Conservation (phyloP, 2,329 filamentous ascomycete species). For the Fusarium ambrosium region DNA sequence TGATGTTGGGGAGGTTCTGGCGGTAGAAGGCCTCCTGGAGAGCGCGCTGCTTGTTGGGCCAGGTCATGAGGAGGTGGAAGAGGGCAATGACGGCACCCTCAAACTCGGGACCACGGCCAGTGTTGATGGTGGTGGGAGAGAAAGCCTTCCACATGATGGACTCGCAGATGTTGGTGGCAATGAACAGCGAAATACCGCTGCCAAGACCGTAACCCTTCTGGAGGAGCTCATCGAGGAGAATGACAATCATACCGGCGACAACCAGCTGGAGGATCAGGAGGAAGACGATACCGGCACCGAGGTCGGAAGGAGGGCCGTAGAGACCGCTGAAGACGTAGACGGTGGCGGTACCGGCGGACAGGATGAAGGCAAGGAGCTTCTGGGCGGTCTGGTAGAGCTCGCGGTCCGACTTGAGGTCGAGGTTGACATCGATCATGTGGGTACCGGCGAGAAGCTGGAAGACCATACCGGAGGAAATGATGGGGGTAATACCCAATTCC, state of each 20-base stretch:
- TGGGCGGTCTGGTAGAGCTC: conserved; percentile 99
- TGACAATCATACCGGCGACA: conserved; percentile 97
- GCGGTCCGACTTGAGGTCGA: conserved; percentile 99
- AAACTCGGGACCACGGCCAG: conserved; percentile 97
- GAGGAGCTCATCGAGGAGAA: conserved; percentile 97
- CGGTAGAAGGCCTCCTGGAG: conserved; percentile 99
- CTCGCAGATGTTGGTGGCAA: conserved; percentile 99
- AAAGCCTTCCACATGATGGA: conserved; percentile 99
- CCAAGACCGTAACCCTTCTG: conserved; percentile 99
- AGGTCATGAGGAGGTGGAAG: conserved; percentile 97
- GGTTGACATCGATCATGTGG: conserved; percentile 99
- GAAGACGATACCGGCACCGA: conserved; percentile 98
- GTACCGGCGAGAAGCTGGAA: conserved; percentile 99
- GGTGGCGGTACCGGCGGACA: conserved; percentile 96
- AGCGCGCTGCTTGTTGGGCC: conserved; percentile 99
- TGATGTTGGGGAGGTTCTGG: conserved; percentile 99
- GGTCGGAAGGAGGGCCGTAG: conserved; percentile 95
- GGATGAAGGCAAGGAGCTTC: conserved; percentile 98
- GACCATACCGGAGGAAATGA: conserved; percentile 99
- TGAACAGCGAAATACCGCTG: conserved; percentile 99
- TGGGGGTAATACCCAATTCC: conserved; percentile 97
- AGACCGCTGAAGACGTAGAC: conserved; percentile 99
- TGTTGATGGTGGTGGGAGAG: conserved; percentile 99
- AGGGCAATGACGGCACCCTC: conserved; percentile 98
- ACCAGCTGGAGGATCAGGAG: conserved; percentile 98